Base-by-base conservation (phyloP, 805 yeast species). In the Ogataea nakhonphanomensis region DNA sequence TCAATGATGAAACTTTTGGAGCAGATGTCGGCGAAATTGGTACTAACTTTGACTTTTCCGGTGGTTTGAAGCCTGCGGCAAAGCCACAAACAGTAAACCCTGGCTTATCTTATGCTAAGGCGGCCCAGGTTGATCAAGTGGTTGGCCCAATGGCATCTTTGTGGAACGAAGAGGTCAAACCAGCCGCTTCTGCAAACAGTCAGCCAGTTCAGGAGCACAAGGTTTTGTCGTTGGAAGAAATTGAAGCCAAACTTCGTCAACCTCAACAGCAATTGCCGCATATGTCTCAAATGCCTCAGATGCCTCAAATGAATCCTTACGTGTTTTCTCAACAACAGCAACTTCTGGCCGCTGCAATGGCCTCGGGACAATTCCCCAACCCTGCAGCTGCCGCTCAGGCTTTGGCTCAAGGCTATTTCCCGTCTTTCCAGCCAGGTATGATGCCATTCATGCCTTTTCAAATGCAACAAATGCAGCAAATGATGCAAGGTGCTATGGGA, bases 1-100 rank as follows among this genome's bases (percentile, higher is more conserved):
- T 82, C 50, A 85, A 86, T 57, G 85, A 79, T 47, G 89, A 81
- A 56, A 86, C 95, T 0, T 86, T 86, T 62, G 95, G 93, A 21
- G 67, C 62, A 29, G 70, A 66, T 33, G 70, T 68, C 22, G 60
- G 67, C 1, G 52, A 58, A 7, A 49, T 61, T n/a, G 70, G 79
- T 38, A 72, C 74, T 48, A 86, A 84, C 51, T 84, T 81, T 53
- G 76, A 77, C 56, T 85, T 84, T 59, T 79, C 81, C 5, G 66
- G 67, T 28, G 64, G 59, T 17, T 25, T 37, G 10, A 39, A 43
- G 23, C 34, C 36, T 7, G 40, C 36, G 10, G 28, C 43, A 45
- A 45, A 36, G 31, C 58, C 43, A 41, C 61, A 61, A 48, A 24
- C 48, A 3, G 39, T 39, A 25, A 35, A 41, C 21, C 48, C 46